A percentile compares a stretch with the other conserved stretches of the same genome.
These are phyloP conservation scores for Podosphaera fusca DNA, from an alignment of 2,329 filamentous ascomycete species.

Conservation along the genomic window DNA sequence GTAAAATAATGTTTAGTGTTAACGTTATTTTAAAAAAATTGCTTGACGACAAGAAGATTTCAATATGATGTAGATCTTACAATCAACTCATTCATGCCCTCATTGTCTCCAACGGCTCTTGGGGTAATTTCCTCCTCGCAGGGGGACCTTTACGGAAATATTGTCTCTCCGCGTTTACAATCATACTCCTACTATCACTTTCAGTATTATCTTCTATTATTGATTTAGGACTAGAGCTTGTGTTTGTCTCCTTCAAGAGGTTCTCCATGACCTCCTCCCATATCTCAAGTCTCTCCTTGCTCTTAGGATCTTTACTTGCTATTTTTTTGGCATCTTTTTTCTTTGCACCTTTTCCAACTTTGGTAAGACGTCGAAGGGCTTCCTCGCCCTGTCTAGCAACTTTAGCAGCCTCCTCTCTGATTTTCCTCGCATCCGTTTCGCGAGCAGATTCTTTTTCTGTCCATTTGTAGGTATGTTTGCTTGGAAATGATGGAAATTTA, in stretches of 20 bases:
- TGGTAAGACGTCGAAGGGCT: constrained; percentile 33
- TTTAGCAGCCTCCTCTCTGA: constrained; percentile 33
- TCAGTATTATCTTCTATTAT: constrained; percentile 8
- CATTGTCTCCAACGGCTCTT: not conserved
- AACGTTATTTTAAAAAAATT: not conserved
- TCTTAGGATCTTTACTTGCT: constrained; percentile 24
- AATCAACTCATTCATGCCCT: not conserved
- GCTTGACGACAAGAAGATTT: not conserved
- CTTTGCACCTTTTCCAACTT: constrained; percentile 38
- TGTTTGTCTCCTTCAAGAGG: constrained; percentile 15
- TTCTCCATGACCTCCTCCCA: constrained; percentile 40
- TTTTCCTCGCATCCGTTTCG: constrained; percentile 30
- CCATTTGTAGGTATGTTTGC: constrained; percentile 38
- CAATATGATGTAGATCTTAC: not conserved
- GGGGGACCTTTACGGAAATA: constrained; percentile 24
- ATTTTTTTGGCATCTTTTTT: constrained; percentile 38
- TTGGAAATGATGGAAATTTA: constrained; percentile 37
- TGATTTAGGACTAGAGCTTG: not conserved
- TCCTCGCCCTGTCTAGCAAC: constrained; percentile 39
- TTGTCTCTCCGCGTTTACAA: constrained; percentile 33
- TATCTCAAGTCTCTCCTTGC: constrained; percentile 30
- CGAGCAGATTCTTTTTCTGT: constrained; percentile 25
- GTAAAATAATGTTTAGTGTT: not conserved
- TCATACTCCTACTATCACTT: constrained; percentile 39
- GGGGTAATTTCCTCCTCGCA: constrained; percentile 7